Evolutionary conservation across 2,329 filamentous ascomycete species (phyloP).

Genomic region (Claviceps humidiphila): DNA sequence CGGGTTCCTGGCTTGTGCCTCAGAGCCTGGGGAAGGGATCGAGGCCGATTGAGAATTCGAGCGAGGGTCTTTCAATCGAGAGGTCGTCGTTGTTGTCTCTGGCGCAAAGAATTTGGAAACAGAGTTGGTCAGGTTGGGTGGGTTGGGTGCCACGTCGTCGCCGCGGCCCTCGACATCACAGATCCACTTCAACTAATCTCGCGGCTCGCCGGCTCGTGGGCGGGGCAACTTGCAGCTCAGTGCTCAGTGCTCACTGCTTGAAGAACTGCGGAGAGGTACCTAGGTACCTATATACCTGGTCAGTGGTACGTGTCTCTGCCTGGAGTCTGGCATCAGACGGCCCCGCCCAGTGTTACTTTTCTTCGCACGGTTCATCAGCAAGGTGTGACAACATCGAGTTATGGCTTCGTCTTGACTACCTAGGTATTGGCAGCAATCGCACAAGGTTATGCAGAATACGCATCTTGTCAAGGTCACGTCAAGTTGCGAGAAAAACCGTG

Average conservation of each 20-base stretch:
- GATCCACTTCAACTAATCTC: no score
- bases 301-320: no score
- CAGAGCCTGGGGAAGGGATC: neutral
- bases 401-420: neutral
- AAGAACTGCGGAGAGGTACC: neutral
- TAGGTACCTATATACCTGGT: neutral
- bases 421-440: neutral
- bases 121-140: neutral
- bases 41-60: neutral
- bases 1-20: slow-evolving; percentile 3
- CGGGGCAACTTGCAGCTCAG: neutral
- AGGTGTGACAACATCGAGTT: no score
- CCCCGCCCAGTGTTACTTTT: no score
- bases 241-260: neutral
- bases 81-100: neutral
- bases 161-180: neutral
- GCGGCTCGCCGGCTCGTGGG: neutral
- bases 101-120: neutral
- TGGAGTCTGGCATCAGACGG: no score
- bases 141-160: neutral
- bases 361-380: no score
- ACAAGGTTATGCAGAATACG: no score
- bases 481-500: neutral
- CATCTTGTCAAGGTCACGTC: no score
- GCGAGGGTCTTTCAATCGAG: neutral